Evolutionary conservation across 495 filamentous ascomycete genomes (phyloP).

Genomic region (Aspergillus saccharolyticus): DNA sequence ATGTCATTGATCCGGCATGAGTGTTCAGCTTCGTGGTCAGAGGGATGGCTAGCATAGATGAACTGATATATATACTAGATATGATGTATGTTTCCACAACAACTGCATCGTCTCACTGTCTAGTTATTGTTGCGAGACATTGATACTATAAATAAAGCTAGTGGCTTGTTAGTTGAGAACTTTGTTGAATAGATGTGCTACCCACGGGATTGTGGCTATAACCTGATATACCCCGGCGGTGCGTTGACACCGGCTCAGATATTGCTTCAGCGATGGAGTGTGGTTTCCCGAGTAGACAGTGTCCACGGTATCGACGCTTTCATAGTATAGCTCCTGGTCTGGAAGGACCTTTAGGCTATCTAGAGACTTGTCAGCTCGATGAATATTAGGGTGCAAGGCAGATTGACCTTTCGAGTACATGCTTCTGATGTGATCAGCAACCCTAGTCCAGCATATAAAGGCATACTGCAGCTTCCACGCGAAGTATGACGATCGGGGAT

Average conservation of each 20-base stretch:
- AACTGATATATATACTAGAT: slow-evolving; percentile 11
- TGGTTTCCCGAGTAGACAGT: neutral
- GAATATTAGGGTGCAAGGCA: no score
- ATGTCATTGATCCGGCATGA: slow-evolving; percentile 6
- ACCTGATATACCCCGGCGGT: slow-evolving; percentile 9
- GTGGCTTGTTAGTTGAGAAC: no score
- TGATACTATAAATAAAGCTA: no score
- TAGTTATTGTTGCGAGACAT: neutral
- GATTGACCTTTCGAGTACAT: slow-evolving; percentile 1
- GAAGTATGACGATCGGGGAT: slow-evolving; percentile 3
- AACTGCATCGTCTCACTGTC: neutral
- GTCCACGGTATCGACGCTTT: slow-evolving; percentile 6
- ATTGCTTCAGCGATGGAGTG: slow-evolving; percentile 5
- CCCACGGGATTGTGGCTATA: slow-evolving; percentile 11
- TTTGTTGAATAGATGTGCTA: neutral
- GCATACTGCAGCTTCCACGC: slow-evolving; percentile 3
- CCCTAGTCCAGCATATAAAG: slow-evolving; percentile 8
- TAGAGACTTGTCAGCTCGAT: no score
- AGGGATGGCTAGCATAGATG: neutral
- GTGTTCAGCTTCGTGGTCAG: neutral
- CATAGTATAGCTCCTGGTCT: neutral
- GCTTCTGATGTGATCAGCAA: slow-evolving; percentile 5
- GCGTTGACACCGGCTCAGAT: slow-evolving; percentile 4
- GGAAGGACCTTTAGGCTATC: no score
- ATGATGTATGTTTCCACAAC: slow-evolving; percentile 10